These are phyloP conservation scores for Auricularia cornea DNA, from an alignment of 768 basidiomycete species.

Conservation along the genomic window DNA sequence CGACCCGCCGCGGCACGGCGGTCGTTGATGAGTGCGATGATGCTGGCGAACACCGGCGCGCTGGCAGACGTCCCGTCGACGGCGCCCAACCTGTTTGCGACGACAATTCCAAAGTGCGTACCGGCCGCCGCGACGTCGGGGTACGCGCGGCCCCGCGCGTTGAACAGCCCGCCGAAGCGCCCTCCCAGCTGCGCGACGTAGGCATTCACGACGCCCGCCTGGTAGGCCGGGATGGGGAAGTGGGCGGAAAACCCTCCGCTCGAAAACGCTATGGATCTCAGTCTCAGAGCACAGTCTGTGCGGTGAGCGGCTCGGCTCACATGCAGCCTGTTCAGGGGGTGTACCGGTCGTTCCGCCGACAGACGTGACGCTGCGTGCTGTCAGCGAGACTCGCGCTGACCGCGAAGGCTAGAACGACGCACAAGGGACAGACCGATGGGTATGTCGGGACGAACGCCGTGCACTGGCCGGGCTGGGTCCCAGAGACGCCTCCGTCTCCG, in stretches of 20 bases:
- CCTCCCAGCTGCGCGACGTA: too few species aligned
- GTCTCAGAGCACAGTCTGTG: too few species aligned
- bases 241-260: conserved; percentile 12
- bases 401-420: too few species aligned
- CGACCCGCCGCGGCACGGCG: conserved; percentile 5
- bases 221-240: conserved; percentile 8
- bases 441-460: conserved; percentile 17
- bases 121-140: conserved; percentile 14
- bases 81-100: too few species aligned
- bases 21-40: conserved; percentile 7
- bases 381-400: too few species aligned
- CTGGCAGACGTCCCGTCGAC: conserved; percentile 8
- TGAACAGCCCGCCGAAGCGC: neutral
- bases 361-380: too few species aligned
- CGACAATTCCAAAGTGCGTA: neutral
- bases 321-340: too few species aligned
- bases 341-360: too few species aligned
- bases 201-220: neutral
- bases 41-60: conserved; percentile 2
- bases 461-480: neutral
- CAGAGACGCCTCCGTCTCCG: neutral
- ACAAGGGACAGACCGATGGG: conserved; percentile 12
- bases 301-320: too few species aligned
- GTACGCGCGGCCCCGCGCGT: conserved; percentile 10
- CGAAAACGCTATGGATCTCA: conserved; percentile 3